Base-by-base conservation (phyloP, 2,329 filamentous ascomycete genomes). In the Keithomyces neogunnii region DNA sequence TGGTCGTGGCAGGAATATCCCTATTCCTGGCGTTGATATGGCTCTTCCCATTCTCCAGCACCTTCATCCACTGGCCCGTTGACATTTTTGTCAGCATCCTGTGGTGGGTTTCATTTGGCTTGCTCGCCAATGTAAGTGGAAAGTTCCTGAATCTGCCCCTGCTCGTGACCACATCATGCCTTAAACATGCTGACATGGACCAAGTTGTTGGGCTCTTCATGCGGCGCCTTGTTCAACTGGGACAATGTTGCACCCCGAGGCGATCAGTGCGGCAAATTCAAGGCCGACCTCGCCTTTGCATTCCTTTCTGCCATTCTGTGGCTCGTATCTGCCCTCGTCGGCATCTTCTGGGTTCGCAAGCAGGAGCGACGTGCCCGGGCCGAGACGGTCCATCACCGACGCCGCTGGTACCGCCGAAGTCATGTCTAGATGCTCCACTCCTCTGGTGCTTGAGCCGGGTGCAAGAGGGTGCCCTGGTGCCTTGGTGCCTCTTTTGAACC, bases 231-330 rank as follows among this genome's bases (percentile, higher is more conserved):
- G 55, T 86, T 83, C 63, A 60, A 79, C 63, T 88, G 85, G 84
- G 63, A 64, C 53, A 73, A 75, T 48, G 71, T 88, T 53, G 62
- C 68, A 33, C 66, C 77, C 48, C 57, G 67, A 44, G 69, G 70
- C 45, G 69, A 73, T 56, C 69, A 76, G 45, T 92, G 87, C 66
- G 75, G 79, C 52, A 78, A 81, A 59, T 87, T 81, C 78, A 88
- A 86, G 69, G 80, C 87, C 40, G 74, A 80, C 55, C 78, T 88
- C 59, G 85, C 85, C 4, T 89, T 90, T 62, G 71, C 76, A 47
- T 90, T 90, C 69, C 67, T 89, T 50, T 84, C 82, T 2, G 84
- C 84, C 51, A 75, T 87, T 57, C 73, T 83, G 62, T 90, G 86
- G 86, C 76, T 89, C 40, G 78, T 73, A 10, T 86, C 82, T 45